phyloP scores from a whole-genome alignment of 2,329 filamentous ascomycete species.

The Thielaviopsis musarum region DNA sequence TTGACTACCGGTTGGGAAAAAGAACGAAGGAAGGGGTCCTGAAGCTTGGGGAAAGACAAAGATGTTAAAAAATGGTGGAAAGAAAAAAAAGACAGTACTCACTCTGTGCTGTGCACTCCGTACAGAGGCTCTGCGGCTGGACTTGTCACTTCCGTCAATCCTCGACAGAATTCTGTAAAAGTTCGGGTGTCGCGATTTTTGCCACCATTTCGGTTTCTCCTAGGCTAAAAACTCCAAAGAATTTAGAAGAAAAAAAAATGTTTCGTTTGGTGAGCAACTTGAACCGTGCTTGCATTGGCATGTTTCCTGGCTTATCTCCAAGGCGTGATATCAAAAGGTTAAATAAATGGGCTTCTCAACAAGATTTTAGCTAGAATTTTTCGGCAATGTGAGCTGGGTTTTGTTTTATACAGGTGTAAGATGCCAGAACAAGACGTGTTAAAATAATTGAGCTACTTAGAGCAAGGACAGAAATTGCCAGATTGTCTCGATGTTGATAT shows the following conservation, averaged over 20 bases:
- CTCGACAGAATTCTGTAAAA: no score
- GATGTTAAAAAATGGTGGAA: no score
- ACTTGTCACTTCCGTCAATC: no score
- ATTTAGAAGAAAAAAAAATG: not conserved
- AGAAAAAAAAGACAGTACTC: no score
- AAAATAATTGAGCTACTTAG: not conserved
- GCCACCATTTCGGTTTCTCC: no score
- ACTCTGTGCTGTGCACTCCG: no score
- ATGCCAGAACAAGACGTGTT: not conserved
- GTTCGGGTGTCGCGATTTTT: no score
- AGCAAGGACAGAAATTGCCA: not conserved
- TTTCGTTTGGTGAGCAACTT: not conserved
- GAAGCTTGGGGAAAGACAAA: not conserved
- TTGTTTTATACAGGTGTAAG: not conserved
- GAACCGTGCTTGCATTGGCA: not conserved
- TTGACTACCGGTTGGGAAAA: not conserved
- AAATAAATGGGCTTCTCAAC: not conserved
- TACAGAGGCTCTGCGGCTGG: no score
- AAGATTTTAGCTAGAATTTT: not conserved
- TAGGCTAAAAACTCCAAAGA: not conserved
- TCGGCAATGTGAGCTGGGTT: not conserved
- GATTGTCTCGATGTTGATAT: not conserved
- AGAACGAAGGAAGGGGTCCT: not conserved
- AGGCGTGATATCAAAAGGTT: not conserved
- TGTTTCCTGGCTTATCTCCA: not conserved